Percentiles rank a stretch among this genome's conserved stretches.
Conservation (phyloP, 2,329 filamentous ascomycete genomes). For the Falciphora oryzae region DNA sequence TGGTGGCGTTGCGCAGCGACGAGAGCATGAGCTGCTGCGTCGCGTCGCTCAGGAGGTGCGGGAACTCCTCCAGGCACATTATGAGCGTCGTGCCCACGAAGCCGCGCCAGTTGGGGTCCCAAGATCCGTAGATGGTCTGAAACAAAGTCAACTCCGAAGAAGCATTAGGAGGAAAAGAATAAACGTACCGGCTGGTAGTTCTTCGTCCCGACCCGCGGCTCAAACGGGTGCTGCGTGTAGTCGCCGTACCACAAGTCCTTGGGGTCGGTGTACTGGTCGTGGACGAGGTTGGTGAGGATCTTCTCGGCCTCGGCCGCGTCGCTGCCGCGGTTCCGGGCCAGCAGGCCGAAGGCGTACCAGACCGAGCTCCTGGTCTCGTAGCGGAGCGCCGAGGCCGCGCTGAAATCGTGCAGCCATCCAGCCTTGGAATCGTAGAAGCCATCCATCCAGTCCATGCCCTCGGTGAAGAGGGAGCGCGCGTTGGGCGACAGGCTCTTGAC, state of each 20-base stretch:
- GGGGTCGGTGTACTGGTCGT: constrained; percentile 44
- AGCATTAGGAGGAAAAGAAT: constrained; percentile 13
- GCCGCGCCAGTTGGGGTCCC: constrained; percentile 61
- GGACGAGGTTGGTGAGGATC: constrained; percentile 49
- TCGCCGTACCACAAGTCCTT: constrained; percentile 46
- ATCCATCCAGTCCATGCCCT: constrained; percentile 8
- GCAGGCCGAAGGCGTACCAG: constrained; percentile 54
- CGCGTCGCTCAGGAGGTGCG: constrained; percentile 33
- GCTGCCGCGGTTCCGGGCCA: constrained; percentile 45
- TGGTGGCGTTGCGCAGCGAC: constrained; percentile 47
- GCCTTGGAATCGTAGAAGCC: constrained; percentile 41
- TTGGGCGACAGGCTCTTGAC: constrained; percentile 2
- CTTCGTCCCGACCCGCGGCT: constrained; percentile 48
- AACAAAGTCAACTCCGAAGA: constrained; percentile 26
- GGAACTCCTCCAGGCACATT: constrained; percentile 53
- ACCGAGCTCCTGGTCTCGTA: constrained; percentile 52
- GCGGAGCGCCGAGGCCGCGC: constrained; percentile 36
- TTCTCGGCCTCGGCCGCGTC: constrained; percentile 45
- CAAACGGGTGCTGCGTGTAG: constrained; percentile 49
- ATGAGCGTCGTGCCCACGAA: constrained; percentile 56
- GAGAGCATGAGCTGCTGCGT: constrained; percentile 41
- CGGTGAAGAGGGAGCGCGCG: constrained; percentile 8
- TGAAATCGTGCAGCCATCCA: constrained; percentile 48
- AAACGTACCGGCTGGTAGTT: constrained; percentile 34
- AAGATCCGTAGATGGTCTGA: constrained; percentile 40